Percentiles rank a stretch among this genome's conserved stretches.
Conservation (phyloP, 768 basidiomycete genomes). For the Russula emetica region DNA sequence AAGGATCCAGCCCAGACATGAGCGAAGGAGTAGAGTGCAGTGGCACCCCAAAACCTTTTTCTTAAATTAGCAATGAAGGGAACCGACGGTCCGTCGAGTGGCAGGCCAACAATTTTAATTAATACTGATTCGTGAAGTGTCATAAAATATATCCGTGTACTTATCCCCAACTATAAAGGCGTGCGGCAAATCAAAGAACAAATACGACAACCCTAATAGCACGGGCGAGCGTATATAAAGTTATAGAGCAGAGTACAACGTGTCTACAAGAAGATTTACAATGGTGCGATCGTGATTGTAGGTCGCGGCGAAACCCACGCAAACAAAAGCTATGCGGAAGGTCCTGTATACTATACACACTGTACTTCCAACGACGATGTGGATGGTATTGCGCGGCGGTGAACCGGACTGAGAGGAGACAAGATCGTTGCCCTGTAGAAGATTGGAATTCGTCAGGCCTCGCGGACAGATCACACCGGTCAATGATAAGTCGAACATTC, state of each 20-base stretch:
- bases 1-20: too few relatives aligned
- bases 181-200: not conserved
- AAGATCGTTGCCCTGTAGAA: slow-evolving; percentile 29
- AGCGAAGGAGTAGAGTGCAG: too few relatives aligned
- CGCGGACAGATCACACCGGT: too few relatives aligned
- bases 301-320: not conserved
- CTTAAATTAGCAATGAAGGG: too few relatives aligned
- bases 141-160: not conserved
- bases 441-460: too few relatives aligned
- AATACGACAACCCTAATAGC: not conserved
- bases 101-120: not conserved
- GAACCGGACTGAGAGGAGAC: slow-evolving; percentile 3
- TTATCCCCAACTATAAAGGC: not conserved
- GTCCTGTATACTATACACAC: too few relatives aligned
- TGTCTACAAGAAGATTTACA: slow-evolving; percentile 10
- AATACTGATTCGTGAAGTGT: not conserved
- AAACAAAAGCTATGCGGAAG: not conserved
- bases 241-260: slow-evolving; percentile 20
- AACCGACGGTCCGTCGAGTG: too few relatives aligned
- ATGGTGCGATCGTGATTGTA: slow-evolving; percentile 1
- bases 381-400: slow-evolving; percentile 12
- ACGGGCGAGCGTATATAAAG: slow-evolving; percentile 1
- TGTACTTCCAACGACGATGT: not conserved
- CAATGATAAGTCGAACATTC: too few relatives aligned
- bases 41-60: too few relatives aligned